phyloP scores from a whole-genome alignment of 2,329 filamentous ascomycete genomes.

The Diaporthe aspalathi region DNA sequence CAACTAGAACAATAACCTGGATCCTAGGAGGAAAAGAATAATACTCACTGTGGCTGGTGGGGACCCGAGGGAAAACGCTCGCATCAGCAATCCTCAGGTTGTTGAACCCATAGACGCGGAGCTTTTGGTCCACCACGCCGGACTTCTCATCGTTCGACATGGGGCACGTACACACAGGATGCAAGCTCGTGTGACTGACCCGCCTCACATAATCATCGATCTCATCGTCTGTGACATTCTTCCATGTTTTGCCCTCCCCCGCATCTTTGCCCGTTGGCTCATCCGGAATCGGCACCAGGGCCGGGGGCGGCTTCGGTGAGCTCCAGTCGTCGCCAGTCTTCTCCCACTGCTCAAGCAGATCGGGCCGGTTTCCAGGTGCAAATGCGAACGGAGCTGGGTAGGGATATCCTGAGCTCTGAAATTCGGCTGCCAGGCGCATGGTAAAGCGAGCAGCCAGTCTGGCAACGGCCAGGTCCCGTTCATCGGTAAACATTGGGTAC shows the following conservation, averaged over 20 bases:
- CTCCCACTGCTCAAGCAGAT: constrained; percentile 19
- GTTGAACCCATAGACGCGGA: constrained; percentile 45
- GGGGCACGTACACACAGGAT: constrained; percentile 56
- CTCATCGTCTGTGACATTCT: constrained; percentile 45
- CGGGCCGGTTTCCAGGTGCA: constrained; percentile 44
- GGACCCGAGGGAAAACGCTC: constrained; percentile 48
- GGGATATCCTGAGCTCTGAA: constrained; percentile 46
- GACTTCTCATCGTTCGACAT: constrained; percentile 43
- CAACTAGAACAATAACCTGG: too few species aligned
- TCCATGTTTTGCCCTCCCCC: constrained; percentile 39
- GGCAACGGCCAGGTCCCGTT: constrained; percentile 44
- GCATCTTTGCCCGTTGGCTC: background rate
- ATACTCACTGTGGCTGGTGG: constrained; percentile 46
- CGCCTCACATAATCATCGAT: constrained; percentile 46
- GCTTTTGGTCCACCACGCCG: constrained; percentile 44
- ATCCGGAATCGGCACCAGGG: background rate
- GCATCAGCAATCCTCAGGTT: constrained; percentile 45
- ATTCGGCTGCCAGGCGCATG: constrained; percentile 47
- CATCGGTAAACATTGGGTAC: constrained; percentile 48
- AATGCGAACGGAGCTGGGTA: constrained; percentile 43
- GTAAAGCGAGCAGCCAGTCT: constrained; percentile 47
- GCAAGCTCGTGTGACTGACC: constrained; percentile 44
- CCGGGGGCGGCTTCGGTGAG: background rate
- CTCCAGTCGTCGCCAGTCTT: background rate
- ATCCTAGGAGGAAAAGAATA: too few species aligned